Base-by-base conservation (phyloP, 1,284 basidiomycete species). In the Mycosarcoma maydis region DNA sequence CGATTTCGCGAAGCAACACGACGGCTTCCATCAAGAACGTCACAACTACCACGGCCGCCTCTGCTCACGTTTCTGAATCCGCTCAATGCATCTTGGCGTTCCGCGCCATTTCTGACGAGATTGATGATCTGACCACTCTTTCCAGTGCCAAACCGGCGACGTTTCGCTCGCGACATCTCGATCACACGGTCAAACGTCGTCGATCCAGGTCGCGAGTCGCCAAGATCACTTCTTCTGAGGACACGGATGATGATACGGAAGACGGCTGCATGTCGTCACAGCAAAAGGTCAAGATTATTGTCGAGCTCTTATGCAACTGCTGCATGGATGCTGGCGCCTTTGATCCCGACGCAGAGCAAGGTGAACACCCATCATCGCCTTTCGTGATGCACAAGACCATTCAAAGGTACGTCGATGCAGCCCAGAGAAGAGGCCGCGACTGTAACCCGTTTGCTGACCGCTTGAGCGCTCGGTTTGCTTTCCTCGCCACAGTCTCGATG, bases 271-370 rank as follows among this genome's bases (percentile, higher is more conserved):
- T 49, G 14, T 41, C 59, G 1, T 59, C 52, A 13, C 38, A 55
- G 92, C 26, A 94, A 85, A 68, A 94, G 90, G 79, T 97, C 94
- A 67, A 89, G 87, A 86, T 90, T 92, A 14, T 90, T 87, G 80
- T 98, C 91, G 7, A 89, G 89, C 32, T 94, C 87, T 52, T 89
- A 9, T 86, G 33, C 91, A 87, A 17, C 94, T 85, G 11, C 89
- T 87, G 72, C 33, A 34, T 51, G 10, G 62, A 66, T 16, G 72
- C 58, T 3, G 76, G 74, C 10, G 70, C 72, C 0, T 71, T 61
- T 14, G 68, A 62, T 26, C 40, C 52, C 9, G 65, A 56, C 4
- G 44, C 62, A 3, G 53, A 60, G 23, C 40, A 47, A 0, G 53
- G 30, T 1, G 47, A 49, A 3, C 34, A 54, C n/a, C n/a, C n/a